Conservation (phyloP, 345 rosid species). For the Citrus trifoliata region DNA sequence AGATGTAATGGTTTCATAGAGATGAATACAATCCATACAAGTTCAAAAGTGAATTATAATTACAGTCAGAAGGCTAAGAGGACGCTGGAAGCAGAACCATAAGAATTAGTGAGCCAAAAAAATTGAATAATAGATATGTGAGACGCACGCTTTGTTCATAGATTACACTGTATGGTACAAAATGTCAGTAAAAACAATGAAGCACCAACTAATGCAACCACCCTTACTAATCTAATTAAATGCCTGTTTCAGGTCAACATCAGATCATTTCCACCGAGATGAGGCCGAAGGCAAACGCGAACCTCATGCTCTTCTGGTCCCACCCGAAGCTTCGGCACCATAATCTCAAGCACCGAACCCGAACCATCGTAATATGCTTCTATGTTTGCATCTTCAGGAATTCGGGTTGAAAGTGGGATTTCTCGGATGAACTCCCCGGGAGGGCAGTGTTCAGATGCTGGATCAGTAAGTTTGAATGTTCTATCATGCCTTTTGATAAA, state of each 20-base stretch:
- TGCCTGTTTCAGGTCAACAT: slow-evolving; percentile 58
- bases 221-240: slow-evolving; percentile 5
- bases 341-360: slow-evolving; percentile 86
- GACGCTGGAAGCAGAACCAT: slow-evolving; percentile 8
- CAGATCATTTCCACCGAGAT: slow-evolving; percentile 66
- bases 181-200: slow-evolving; percentile 25
- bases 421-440: slow-evolving; percentile 96
- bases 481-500: slow-evolving; percentile 82
- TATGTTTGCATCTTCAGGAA: slow-evolving; percentile 92
- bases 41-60: slow-evolving; percentile 8
- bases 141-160: slow-evolving; percentile 22
- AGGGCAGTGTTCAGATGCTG: slow-evolving; percentile 92
- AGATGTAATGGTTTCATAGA: not conserved
- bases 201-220: slow-evolving; percentile 21
- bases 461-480: slow-evolving; percentile 92
- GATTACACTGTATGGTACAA: slow-evolving; percentile 28
- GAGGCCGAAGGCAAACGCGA: slow-evolving; percentile 85
- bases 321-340: slow-evolving; percentile 80
- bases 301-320: slow-evolving; percentile 98
- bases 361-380: slow-evolving; percentile 91
- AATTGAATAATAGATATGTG: slow-evolving; percentile 10
- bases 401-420: slow-evolving; percentile 75
- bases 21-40: slow-evolving; percentile 6
- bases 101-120: slow-evolving; percentile 13
- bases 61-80: slow-evolving; percentile 18